Base-by-base conservation (phyloP, 495 filamentous ascomycete species). In the Penicillium pancosmium region DNA sequence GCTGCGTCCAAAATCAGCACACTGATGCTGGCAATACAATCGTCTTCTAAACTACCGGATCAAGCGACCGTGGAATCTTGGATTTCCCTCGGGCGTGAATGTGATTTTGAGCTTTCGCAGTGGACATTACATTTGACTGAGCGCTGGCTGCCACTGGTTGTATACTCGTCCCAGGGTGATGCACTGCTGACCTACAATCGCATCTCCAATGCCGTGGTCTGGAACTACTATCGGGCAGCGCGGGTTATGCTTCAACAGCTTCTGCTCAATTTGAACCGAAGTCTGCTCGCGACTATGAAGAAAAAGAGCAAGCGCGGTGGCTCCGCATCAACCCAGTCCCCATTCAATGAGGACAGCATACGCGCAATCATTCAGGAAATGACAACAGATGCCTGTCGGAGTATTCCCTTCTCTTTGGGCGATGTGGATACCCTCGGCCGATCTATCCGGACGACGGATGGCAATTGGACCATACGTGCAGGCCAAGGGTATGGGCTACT, bases 201-300 rank as follows among this genome's bases (percentile, higher is more conserved):
- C 31, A 56, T 73, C 46, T 67, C 66, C 34, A 61, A 66, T 27
- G 69, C 68, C 13, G 56, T 68, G 6, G 54, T 78, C 33, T 78
- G 76, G 77, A 69, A 68, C 54, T 76, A 76, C 54, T 77, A 78
- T 59, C 76, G 75, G 3, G 71, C 73, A 5, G 62, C 69, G 31
- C 73, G 77, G 13, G 64, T 80, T 31, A 64, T 77, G 56, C 46
- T 77, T 12, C 75, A 78, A 18, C 60, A 64, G 25, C 57, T 73
- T 8, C 64, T 76, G 11, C 52, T 72, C 55, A 68, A 60, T 12
- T 62, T 78, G 7, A 66, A 70, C 16, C 56, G 46, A 12, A 59
- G 65, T 11, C 64, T 73, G 23, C 25, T 57, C 12, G 47, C 65
- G 11, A 59, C 71, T 15, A 58, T 56, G 13, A 21, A 25, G 1